A percentile compares a stretch with the other conserved stretches of the same genome.
Evolutionary conservation across 805 yeast genomes (phyloP).

Genomic region (Kuraishia floccosa): DNA sequence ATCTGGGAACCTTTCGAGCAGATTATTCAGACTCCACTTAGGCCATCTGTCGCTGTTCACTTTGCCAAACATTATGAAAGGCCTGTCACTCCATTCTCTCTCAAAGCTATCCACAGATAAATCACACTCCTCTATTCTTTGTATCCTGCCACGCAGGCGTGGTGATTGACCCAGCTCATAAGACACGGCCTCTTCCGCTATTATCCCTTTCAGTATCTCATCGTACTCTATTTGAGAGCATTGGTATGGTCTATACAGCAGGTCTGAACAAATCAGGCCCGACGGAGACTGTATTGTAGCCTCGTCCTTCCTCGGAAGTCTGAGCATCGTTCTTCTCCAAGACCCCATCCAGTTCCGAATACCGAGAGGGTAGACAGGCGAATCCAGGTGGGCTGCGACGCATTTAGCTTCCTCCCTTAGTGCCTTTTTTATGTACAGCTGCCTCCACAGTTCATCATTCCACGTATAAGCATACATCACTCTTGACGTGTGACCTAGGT

Average conservation of each 20-base stretch:
- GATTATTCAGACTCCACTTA: conserved; percentile 40
- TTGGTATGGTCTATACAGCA: conserved; percentile 75
- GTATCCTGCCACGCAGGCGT: too few relatives aligned
- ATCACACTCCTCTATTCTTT: conserved; percentile 33
- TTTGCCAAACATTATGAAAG: conserved; percentile 45
- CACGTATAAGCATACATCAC: conserved; percentile 60
- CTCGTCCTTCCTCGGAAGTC: conserved; percentile 22
- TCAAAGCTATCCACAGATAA: conserved; percentile 37
- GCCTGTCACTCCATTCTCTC: conserved; percentile 32
- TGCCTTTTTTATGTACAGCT: conserved; percentile 26
- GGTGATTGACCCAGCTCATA: too few relatives aligned
- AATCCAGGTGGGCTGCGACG: too few relatives aligned
- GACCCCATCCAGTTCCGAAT: conserved; percentile 57
- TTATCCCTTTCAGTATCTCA: conserved; percentile 32
- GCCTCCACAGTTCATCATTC: conserved; percentile 79
- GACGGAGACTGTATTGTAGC: conserved; percentile 32
- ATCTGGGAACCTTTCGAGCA: conserved; percentile 43
- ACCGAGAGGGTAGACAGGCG: conserved; percentile 15
- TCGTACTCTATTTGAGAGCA: conserved; percentile 61
- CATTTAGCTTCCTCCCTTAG: conserved; percentile 6
- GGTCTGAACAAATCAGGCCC: conserved; percentile 57
- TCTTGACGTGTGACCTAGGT: conserved; percentile 49
- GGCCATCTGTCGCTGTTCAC: conserved; percentile 43
- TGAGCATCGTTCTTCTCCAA: conserved; percentile 60
- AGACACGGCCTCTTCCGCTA: conserved; percentile 35